These are phyloP conservation scores for Coniosporium apollinis DNA, from an alignment of 495 filamentous ascomycete genomes.

Conservation along the genomic window DNA sequence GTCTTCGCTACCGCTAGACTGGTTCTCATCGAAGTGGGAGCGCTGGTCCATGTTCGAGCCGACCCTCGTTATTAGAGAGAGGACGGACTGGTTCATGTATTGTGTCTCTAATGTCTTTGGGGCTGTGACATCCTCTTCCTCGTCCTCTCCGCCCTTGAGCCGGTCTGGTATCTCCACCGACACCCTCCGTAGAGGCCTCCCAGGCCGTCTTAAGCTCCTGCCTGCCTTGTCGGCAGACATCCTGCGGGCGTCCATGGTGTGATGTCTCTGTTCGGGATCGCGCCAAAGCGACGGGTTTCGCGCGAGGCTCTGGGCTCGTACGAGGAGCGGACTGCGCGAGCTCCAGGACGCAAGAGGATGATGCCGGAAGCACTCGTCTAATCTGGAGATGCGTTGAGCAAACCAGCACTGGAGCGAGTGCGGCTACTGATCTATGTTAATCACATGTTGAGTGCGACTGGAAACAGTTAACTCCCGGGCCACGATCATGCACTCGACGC, in stretches of 20 bases:
- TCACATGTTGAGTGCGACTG: no score
- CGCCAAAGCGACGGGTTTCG: no score
- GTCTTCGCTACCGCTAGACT: slow-evolving; percentile 59
- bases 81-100: slow-evolving; percentile 88
- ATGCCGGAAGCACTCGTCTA: no score
- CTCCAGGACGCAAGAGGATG: no score
- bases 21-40: slow-evolving; percentile 62
- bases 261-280: neutral
- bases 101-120: slow-evolving; percentile 32
- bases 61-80: slow-evolving; percentile 85
- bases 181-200: neutral
- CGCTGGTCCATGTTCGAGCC: slow-evolving; percentile 66
- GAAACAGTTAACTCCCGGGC: no score
- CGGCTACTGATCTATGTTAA: no score
- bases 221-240: neutral
- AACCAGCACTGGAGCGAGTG: no score
- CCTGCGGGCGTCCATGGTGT: neutral
- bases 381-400: no score
- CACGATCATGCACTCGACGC: no score
- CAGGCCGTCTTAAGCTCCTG: no score
- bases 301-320: no score
- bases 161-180: slow-evolving; percentile 55
- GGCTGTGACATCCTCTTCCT: slow-evolving; percentile 56
- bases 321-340: no score
- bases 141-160: slow-evolving; percentile 55